A percentile compares a stretch with the other conserved stretches of the same genome.
Conservation (phyloP, 2,329 filamentous ascomycete genomes). For the Scedosporium boydii region DNA sequence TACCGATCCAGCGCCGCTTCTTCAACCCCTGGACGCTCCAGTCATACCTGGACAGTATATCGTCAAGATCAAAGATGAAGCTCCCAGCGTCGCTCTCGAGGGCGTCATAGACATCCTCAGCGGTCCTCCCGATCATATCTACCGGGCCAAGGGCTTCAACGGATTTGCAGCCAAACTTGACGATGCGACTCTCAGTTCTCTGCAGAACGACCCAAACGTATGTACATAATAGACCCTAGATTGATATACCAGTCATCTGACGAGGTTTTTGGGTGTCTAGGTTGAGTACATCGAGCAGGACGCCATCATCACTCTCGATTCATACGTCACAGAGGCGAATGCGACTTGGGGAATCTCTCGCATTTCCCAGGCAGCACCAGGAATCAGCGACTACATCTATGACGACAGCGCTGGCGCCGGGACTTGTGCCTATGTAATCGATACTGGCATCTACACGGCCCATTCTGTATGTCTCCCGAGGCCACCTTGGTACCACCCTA, state of each 20-base stretch:
- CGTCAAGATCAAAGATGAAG: slow-evolving; percentile 29
- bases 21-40: slow-evolving; percentile 4
- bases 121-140: slow-evolving; percentile 12
- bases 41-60: slow-evolving; percentile 32
- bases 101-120: slow-evolving; percentile 20
- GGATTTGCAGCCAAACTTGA: slow-evolving; percentile 35
- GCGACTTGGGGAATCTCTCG: slow-evolving; percentile 17
- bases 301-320: slow-evolving; percentile 13
- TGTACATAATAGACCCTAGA: slow-evolving; percentile 11
- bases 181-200: slow-evolving; percentile 25
- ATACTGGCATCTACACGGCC: slow-evolving; percentile 25
- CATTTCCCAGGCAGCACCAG: slow-evolving; percentile 12
- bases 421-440: slow-evolving; percentile 30
- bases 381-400: slow-evolving; percentile 19
- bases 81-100: slow-evolving; percentile 18
- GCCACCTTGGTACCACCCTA: neutral
- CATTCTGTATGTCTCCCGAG: slow-evolving; percentile 9
- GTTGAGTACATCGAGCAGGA: slow-evolving; percentile 17
- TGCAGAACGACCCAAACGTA: slow-evolving; percentile 29
- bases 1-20: slow-evolving; percentile 9
- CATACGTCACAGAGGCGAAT: slow-evolving; percentile 17
- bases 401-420: slow-evolving; percentile 23
- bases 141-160: slow-evolving; percentile 16
- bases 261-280: slow-evolving; percentile 6
- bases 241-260: neutral